A percentile compares a stretch with the other conserved stretches of the same genome.
These are phyloP conservation scores for Dendrobium nobile DNA, from an alignment of 106 monocot genomes.

Conservation along the genomic window DNA sequence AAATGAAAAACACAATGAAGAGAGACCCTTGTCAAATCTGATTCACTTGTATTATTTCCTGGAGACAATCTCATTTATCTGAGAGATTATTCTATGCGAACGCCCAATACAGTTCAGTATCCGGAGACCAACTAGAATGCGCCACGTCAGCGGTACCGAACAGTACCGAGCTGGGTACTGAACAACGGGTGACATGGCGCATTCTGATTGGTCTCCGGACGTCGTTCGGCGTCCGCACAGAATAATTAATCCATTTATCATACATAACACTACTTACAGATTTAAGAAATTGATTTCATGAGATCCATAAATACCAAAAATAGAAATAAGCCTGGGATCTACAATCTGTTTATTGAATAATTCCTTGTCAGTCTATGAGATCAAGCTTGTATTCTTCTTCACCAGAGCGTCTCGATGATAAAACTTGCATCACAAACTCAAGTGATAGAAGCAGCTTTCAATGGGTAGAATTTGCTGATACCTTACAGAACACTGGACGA, in stretches of 20 bases:
- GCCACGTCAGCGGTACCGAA: no score
- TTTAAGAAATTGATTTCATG: background rate
- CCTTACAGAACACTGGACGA: slow-evolving; percentile 2
- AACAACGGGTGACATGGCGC: no score
- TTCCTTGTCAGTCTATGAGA: background rate
- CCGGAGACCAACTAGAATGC: no score
- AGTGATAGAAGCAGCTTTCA: background rate
- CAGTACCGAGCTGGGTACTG: no score
- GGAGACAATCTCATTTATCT: background rate
- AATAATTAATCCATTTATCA: background rate
- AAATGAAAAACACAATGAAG: no score
- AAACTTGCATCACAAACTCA: background rate
- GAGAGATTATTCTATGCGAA: no score
- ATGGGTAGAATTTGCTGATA: background rate
- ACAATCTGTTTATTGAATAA: background rate
- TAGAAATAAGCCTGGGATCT: background rate
- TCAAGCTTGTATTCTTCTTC: background rate
- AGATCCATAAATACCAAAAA: background rate
- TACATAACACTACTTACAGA: background rate
- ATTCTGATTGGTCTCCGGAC: no score
- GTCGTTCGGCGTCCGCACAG: no score
- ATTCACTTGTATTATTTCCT: no score
- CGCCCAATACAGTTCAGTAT: no score
- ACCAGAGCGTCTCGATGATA: background rate
- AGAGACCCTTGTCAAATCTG: no score